Percentiles rank a stretch among this genome's conserved stretches.
Conservation (phyloP, 2,329 filamentous ascomycete species). For the Exophiala dermatitidis region DNA sequence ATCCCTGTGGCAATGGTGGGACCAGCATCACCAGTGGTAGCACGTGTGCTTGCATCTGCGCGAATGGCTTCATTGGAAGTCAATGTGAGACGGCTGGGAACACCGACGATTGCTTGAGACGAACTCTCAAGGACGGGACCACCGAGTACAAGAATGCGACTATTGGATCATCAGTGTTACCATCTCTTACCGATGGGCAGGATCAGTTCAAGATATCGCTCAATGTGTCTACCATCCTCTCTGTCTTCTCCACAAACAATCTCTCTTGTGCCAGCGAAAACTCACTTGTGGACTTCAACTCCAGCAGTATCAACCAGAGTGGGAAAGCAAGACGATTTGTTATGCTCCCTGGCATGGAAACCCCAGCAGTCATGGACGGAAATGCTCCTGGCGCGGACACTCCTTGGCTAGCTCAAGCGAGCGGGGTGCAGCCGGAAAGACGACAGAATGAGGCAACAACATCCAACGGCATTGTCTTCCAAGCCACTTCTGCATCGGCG, state of each 20-base stretch:
- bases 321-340: slow-evolving; percentile 26
- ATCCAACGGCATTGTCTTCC: slow-evolving; percentile 36
- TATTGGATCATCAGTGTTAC: slow-evolving; percentile 69
- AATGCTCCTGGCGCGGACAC: slow-evolving; percentile 4
- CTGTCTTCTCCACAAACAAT: slow-evolving; percentile 66
- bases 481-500: slow-evolving; percentile 20
- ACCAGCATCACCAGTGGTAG: slow-evolving; percentile 61
- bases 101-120: slow-evolving; percentile 40
- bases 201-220: slow-evolving; percentile 70
- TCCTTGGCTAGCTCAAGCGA: slow-evolving; percentile 8
- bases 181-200: slow-evolving; percentile 59
- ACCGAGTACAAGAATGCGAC: slow-evolving; percentile 58
- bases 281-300: slow-evolving; percentile 64
- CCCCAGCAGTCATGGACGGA: slow-evolving; percentile 7
- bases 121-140: slow-evolving; percentile 35
- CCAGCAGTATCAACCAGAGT: slow-evolving; percentile 3
- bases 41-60: slow-evolving; percentile 78
- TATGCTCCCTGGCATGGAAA: slow-evolving; percentile 21
- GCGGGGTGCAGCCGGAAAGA: slow-evolving; percentile 12
- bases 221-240: slow-evolving; percentile 60
- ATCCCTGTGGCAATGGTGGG: slow-evolving; percentile 72
- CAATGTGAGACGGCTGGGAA: slow-evolving; percentile 49
- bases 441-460: slow-evolving; percentile 29
- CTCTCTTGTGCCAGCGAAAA: slow-evolving; percentile 81
- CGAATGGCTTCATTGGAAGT: slow-evolving; percentile 71